These are phyloP conservation scores for Talaromyces borbonicus DNA, from an alignment of 495 filamentous ascomycete species.

Conservation along the genomic window DNA sequence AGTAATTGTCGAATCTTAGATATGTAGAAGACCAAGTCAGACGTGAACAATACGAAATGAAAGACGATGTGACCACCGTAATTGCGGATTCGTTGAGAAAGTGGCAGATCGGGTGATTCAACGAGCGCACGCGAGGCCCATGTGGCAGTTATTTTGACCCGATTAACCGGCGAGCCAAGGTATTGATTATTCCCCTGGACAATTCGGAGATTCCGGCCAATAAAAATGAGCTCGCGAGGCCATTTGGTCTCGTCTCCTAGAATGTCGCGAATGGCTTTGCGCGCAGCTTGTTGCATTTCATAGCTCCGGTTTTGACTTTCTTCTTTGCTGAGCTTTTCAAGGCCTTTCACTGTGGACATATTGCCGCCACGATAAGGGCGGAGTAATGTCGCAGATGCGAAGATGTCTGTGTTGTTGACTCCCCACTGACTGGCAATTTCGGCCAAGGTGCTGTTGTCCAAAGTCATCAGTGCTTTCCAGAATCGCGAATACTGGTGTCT, in stretches of 20 bases:
- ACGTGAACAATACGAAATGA: slow-evolving; percentile 62
- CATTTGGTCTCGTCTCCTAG: slow-evolving; percentile 85
- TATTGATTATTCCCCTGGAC: slow-evolving; percentile 76
- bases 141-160: slow-evolving; percentile 84
- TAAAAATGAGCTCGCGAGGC: slow-evolving; percentile 90
- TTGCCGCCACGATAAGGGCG: slow-evolving; percentile 84
- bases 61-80: slow-evolving; percentile 67
- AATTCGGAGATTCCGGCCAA: slow-evolving; percentile 90
- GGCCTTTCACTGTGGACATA: slow-evolving; percentile 45
- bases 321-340: slow-evolving; percentile 50
- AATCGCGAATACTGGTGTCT: slow-evolving; percentile 82
- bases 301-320: slow-evolving; percentile 52
- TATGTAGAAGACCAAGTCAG: slow-evolving; percentile 76
- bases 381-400: slow-evolving; percentile 83
- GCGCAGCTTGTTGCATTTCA: slow-evolving; percentile 77
- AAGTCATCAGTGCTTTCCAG: slow-evolving; percentile 88
- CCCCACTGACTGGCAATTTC: slow-evolving; percentile 72
- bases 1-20: slow-evolving; percentile 65
- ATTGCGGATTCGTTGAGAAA: slow-evolving; percentile 45
- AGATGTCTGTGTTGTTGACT: slow-evolving; percentile 77
- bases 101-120: slow-evolving; percentile 52
- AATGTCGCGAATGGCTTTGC: slow-evolving; percentile 72
- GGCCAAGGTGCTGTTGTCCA: slow-evolving; percentile 73
- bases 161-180: slow-evolving; percentile 86
- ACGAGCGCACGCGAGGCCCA: slow-evolving; percentile 79